Base-by-base conservation (phyloP, 2,329 filamentous ascomycete species). In the Leptographium flavum region DNA sequence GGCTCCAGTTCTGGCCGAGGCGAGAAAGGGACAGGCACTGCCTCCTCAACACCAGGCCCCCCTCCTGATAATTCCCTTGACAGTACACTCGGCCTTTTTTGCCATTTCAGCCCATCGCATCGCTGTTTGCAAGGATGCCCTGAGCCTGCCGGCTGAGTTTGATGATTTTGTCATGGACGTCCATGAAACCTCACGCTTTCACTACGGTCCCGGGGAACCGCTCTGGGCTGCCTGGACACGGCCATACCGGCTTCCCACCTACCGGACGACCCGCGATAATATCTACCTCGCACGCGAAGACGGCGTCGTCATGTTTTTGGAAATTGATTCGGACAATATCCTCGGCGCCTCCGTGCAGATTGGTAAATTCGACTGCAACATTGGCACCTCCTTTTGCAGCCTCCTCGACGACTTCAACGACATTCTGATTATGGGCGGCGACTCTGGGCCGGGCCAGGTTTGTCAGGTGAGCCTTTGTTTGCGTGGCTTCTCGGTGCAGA, bases 271-370 rank as follows among this genome's bases (percentile, higher is more conserved):
- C 17, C 77, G 79, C 31, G 92, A 96, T 56, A 78, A 81, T 48
- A 78, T 96, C 41, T 94, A 92, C 56, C 66, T 98, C 15, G 84
- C 83, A 11, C 78, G 88, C 45, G 90, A 96, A 62, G 90, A 96
- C 57, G 92, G 92, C 3, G 67, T 80, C 41, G 71, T 95, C 10
- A 74, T 80, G 45, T 84, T 82, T 51, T 62, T 90, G 5, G 79
- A 87, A 52, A 76, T 86, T 47, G 73, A 75, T 37, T 70, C 70
- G 6, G 67, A 66, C 50, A 73, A 70, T 39, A 66, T 74, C 52
- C 59, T 80, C 44, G 68, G 71, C 43, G 67, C 70, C 35, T 67
- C 71, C 45, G 69, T 72, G 39, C 68, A 73, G 45, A 69, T 85
- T 47, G 82, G 83, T 8, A 70, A 71, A 42, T 77, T 85, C 52